Evolutionary conservation across 108 stramenopile species (phyloP), one percentile per base, ranked within the genome.

Genomic region (Pinguiococcus pyrenoidosus): DNA sequence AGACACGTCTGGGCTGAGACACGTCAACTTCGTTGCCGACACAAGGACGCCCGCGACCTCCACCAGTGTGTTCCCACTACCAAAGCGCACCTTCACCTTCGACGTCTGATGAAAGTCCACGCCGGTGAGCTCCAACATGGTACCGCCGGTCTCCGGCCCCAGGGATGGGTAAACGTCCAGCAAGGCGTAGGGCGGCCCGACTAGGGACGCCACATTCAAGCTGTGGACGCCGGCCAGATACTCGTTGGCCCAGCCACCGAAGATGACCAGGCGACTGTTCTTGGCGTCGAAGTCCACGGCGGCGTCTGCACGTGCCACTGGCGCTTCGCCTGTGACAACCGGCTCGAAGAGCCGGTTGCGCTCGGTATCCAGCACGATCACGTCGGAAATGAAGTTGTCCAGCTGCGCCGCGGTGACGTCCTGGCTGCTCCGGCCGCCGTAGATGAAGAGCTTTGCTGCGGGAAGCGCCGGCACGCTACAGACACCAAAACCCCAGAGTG

Each of bases 121-220:
- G 23, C 80, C 82, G 50, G 61, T 47, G 22, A 80, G 75, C 21
- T 40, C 17, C 2, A 84, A 38, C 23, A 43, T 34, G n/a, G 73
- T 65, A 29, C 59, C 62, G 14, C 83, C 83, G 2, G 83, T 81
- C 21, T 80, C 46, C n/a, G 83, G 75, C 21, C 78, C 80, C n/a
- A 58, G 51, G 20, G 61, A 39, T 2, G 74, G 63, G 13, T 38
- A 49, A 10, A 75, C 32, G 26, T 45, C 45, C 24, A 42, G 29
- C 12, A 79, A 37, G 35, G 77, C 69, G 54, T 84, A 80, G 7
- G 83, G 78, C 13, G 83, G 83, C 0, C 83, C 83, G 12, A 84
- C 83, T n/a, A 81, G 62, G 20, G 38, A 52, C n/a, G 49, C 60
- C 4, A 81, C 80, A 30, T 81, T 66, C 28, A 78, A 66, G 8